These are phyloP conservation scores for Caryopteris hybrid DNA, from an alignment of 305 asterid genomes.

Conservation along the genomic window DNA sequence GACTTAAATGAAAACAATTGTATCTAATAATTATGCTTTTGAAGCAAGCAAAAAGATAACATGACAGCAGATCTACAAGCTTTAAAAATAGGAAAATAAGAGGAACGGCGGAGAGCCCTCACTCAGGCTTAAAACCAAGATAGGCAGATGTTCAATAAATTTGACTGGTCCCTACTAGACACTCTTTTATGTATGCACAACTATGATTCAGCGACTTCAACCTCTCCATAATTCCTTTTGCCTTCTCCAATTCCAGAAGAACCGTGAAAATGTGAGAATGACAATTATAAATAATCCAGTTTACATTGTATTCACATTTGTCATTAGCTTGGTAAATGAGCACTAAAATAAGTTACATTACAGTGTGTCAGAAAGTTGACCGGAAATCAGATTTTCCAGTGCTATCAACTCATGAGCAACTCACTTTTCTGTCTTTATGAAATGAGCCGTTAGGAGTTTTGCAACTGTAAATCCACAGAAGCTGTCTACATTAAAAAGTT, in stretches of 20 bases:
- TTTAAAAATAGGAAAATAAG: not conserved
- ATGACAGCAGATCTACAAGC: not conserved
- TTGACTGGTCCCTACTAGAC: too few species aligned
- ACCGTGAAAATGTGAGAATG: slow-evolving; percentile 9
- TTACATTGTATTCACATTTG: slow-evolving; percentile 17
- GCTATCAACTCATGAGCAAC: slow-evolving; percentile 22
- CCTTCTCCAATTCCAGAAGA: not conserved
- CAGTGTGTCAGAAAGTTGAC: slow-evolving; percentile 15
- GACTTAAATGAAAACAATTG: not conserved
- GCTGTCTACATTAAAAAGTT: slow-evolving; percentile 68
- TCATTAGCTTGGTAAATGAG: slow-evolving; percentile 20
- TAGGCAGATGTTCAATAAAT: not conserved
- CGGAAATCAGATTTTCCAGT: slow-evolving; percentile 2
- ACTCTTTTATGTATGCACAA: not conserved
- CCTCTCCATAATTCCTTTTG: not conserved
- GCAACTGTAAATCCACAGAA: slow-evolving; percentile 63
- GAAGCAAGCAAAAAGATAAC: not conserved
- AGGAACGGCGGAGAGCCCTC: not conserved
- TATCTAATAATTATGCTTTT: not conserved
- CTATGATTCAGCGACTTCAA: not conserved
- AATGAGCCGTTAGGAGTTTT: slow-evolving; percentile 57
- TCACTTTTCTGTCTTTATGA: slow-evolving; percentile 61
- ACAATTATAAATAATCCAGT: not conserved
- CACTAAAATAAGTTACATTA: slow-evolving; percentile 21
- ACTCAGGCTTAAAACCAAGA: not conserved